A percentile compares a stretch with the other conserved stretches of the same genome.
These are phyloP conservation scores for Phalaenopsis hybrid DNA, from an alignment of 116 monocot species.

Conservation along the genomic window DNA sequence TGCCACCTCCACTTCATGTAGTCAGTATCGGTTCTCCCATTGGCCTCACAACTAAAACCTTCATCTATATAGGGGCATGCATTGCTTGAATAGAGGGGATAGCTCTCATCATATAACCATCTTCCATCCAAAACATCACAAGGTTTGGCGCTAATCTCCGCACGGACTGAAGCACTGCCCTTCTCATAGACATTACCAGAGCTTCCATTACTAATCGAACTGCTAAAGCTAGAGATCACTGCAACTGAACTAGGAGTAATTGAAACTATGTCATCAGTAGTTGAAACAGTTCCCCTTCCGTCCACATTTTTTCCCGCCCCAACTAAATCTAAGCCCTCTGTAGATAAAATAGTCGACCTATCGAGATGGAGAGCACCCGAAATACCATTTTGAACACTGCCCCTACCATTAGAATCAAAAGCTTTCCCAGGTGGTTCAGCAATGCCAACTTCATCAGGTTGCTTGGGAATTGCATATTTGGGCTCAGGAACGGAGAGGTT, in stretches of 20 bases:
- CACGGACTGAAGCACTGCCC: neutral
- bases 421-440: conserved; percentile 11
- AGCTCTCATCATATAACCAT: conserved; percentile 66
- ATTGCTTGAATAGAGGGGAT: conserved; percentile 43
- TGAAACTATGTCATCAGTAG: too few relatives aligned
- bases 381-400: conserved; percentile 10
- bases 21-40: conserved; percentile 51
- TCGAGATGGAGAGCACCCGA: conserved; percentile 4
- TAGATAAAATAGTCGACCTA: conserved; percentile 8
- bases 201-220: conserved; percentile 5
- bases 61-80: conserved; percentile 65
- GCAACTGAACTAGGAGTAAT: neutral
- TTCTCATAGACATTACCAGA: neutral
- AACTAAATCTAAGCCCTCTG: conserved; percentile 13
- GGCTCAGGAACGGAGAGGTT: conserved; percentile 12
- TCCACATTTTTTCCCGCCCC: neutral
- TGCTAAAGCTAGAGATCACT: conserved; percentile 1
- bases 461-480: conserved; percentile 18
- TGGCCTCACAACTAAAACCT: conserved; percentile 59
- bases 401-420: conserved; percentile 3
- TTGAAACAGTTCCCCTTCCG: too few relatives aligned
- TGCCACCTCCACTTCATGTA: conserved; percentile 79
- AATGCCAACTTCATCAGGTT: conserved; percentile 7
- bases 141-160: conserved; percentile 8
- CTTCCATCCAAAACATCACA: conserved; percentile 59